Evolutionary conservation across 148 eudicot genomes (phyloP).

Genomic region (Rhododendron simsii): DNA sequence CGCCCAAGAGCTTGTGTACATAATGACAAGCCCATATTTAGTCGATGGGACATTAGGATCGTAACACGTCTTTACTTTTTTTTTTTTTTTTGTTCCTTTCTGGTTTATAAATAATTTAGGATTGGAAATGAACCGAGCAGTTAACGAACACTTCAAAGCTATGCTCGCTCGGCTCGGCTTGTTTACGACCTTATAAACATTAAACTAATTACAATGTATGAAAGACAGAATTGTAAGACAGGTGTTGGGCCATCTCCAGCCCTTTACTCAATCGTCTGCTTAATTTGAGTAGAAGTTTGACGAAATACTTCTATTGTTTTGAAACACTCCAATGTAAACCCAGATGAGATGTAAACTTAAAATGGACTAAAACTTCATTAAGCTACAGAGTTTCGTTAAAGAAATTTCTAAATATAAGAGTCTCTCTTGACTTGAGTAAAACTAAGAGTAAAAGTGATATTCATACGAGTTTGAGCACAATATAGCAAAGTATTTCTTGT

Average conservation of each 20-base stretch:
- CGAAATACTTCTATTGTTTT: neutral
- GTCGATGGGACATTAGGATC: neutral
- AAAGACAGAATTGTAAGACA: neutral
- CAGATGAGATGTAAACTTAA: neutral
- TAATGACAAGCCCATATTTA: too few relatives aligned
- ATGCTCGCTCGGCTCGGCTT: neutral
- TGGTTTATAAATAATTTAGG: neutral
- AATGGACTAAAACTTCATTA: neutral
- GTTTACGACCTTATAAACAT: neutral
- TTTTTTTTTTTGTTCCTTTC: neutral
- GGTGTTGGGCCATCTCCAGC: neutral
- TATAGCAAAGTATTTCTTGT: neutral
- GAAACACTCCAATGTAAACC: neutral
- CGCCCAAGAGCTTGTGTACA: neutral
- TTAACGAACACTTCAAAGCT: neutral
- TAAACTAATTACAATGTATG: neutral
- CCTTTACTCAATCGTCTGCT: neutral
- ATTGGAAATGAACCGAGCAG: neutral
- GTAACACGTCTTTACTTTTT: neutral
- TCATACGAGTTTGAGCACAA: neutral
- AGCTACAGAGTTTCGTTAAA: neutral
- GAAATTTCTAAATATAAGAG: neutral
- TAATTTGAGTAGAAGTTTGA: neutral
- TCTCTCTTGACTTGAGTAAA: neutral
- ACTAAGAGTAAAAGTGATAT: neutral